Base-by-base conservation (phyloP, 2,329 filamentous ascomycete species). In the Verticillium isaacii region DNA sequence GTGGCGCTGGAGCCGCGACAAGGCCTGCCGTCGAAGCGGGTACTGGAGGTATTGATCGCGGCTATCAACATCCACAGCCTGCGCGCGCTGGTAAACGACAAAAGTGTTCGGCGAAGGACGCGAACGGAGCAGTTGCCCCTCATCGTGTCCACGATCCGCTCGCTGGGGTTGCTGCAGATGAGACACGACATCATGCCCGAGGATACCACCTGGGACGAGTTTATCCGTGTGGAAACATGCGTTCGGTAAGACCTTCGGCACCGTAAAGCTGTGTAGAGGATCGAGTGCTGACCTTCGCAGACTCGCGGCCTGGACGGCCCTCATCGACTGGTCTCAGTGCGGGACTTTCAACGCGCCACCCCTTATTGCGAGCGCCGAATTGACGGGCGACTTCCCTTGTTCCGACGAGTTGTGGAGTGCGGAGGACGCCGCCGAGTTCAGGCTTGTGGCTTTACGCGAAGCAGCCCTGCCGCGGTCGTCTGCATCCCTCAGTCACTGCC, bases 251-350 rank as follows among this genome's bases (percentile, higher is more conserved):
- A 60, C 34, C 2, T 29, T 14, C 23, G 8, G n/a, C 3, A 23
- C 29, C 5, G 29, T 29, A 4, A 29, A 29, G 29, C 29, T 29
- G 29, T 5, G 4, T 5, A 29, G 29, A 6, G 5, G 5, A 29
- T 29, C 1, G 5, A 29, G 29, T 6, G 29, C 29, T 29, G 29
- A 29, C 29, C 29, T 29, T 5, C 29, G 29, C 14, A 72, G 71
- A 14, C 61, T 70, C 23, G 67, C 66, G 1, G 65, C 58, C 0
- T 71, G 69, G 68, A 64, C 66, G 3, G 60, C 68, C 9, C 56
- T 70, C 5, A 62, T 62, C 7, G 70, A 72, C 59, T 72, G 69
- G 68, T 70, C 72, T 25, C 69, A 73, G 34, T 57, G 62, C 25
- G 67, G 71, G 56, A 64, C 70, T 59, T 68, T 66, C 55, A 67